Evolutionary conservation across 2,329 filamentous ascomycete species (phyloP).

Genomic region (Ustilaginoidea virens): DNA sequence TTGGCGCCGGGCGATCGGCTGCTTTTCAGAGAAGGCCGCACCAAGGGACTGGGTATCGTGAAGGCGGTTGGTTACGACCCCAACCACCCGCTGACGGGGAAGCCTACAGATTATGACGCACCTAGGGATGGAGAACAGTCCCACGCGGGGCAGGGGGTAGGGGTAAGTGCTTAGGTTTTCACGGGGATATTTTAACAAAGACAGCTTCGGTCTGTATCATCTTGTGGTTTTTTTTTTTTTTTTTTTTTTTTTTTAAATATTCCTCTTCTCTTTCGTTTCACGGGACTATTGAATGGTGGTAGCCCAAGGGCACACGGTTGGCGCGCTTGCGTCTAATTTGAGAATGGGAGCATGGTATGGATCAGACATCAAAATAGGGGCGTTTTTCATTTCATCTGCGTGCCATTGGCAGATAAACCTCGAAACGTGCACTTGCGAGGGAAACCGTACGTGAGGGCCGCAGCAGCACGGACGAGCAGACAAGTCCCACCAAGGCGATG

Average conservation of each 20-base stretch:
- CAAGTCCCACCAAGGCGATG: too few species aligned
- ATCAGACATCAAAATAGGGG: too few species aligned
- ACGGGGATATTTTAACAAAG: too few species aligned
- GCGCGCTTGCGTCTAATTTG: too few species aligned
- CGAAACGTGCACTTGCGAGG: too few species aligned
- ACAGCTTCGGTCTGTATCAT: too few species aligned
- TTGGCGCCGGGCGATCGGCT: conserved; percentile 76
- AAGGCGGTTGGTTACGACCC: conserved; percentile 82
- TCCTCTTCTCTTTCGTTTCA: neutral
- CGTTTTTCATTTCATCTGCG: too few species aligned
- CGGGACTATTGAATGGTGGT: neutral
- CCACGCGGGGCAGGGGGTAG: conserved; percentile 1
- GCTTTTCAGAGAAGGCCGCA: conserved; percentile 84
- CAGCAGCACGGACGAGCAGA: too few species aligned
- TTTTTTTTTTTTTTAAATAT: neutral
- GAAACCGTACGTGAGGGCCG: too few species aligned
- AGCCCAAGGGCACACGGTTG: too few species aligned
- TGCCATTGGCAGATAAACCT: too few species aligned
- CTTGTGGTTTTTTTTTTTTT: neutral
- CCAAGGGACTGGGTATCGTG: conserved; percentile 89
- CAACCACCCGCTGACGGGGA: conserved; percentile 23
- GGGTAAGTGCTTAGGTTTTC: conserved; percentile 4
- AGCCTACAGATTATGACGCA: conserved; percentile 3
- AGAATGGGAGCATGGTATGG: too few species aligned
- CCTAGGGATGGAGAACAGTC: conserved; percentile 2